Percentiles rank a stretch among this genome's conserved stretches.
Conservation (phyloP, 345 rosid species). For the Salix purpurea region DNA sequence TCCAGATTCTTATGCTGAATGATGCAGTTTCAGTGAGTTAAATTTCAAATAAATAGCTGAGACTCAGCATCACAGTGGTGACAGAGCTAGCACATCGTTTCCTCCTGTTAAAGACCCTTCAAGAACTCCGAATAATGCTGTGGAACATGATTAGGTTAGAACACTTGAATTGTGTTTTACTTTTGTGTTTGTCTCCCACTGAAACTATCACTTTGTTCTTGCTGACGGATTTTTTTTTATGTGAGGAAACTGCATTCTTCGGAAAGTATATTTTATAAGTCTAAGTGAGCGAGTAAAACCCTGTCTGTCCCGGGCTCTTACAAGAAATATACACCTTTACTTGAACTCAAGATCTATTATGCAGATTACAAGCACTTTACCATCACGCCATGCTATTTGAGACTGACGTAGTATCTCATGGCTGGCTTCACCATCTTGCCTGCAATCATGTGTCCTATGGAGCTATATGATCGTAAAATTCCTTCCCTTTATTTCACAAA, state of each 20-base stretch:
- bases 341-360: too few species aligned
- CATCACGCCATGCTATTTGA: accelerated
- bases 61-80: background rate
- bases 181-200: slow-evolving; percentile 23
- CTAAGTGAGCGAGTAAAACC: accelerated
- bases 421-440: too few species aligned
- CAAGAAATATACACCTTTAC: accelerated
- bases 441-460: too few species aligned
- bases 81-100: background rate
- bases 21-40: background rate
- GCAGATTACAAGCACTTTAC: too few species aligned
- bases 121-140: background rate
- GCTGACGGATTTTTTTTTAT: too few species aligned
- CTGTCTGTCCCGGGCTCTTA: accelerated
- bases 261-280: too few species aligned
- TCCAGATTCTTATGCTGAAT: background rate
- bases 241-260: too few species aligned
- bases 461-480: too few species aligned
- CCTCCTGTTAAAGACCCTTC: background rate
- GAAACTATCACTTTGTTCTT: too few species aligned
- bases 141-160: slow-evolving; percentile 4
- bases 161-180: slow-evolving; percentile 21
- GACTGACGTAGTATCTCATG: too few species aligned
- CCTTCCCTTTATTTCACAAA: too few species aligned
- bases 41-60: background rate